These are phyloP conservation scores for Clarireedia paspali DNA, from an alignment of 2,329 filamentous ascomycete species.

Conservation along the genomic window DNA sequence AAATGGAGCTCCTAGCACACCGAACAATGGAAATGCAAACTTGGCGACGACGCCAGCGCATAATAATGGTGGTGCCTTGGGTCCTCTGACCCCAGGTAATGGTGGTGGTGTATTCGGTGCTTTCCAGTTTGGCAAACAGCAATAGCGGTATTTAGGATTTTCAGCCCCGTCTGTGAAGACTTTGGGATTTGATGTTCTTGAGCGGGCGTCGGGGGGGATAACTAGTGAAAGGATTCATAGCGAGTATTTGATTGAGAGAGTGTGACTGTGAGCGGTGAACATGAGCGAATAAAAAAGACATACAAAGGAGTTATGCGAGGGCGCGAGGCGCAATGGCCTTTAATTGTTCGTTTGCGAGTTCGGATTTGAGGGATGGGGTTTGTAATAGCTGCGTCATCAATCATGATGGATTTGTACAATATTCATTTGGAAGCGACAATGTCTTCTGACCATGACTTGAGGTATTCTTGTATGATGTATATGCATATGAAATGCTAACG, in stretches of 20 bases:
- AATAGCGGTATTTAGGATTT: conserved; percentile 3
- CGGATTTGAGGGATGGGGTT: background rate
- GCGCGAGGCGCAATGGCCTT: background rate
- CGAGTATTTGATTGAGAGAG: no score
- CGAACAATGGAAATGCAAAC: conserved; percentile 61
- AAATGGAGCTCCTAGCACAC: conserved; percentile 50
- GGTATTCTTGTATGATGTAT: background rate
- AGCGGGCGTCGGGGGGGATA: background rate
- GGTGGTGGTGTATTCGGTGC: conserved; percentile 68
- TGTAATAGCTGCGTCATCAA: background rate
- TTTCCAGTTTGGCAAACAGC: conserved; percentile 39
- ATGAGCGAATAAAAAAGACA: background rate
- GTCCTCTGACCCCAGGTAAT: conserved; percentile 71
- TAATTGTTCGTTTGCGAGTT: background rate
- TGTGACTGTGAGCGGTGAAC: background rate
- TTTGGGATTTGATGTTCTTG: no score
- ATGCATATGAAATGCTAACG: background rate
- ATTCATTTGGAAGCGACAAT: background rate
- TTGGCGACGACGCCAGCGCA: conserved; percentile 40
- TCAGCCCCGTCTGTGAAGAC: no score
- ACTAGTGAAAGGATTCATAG: background rate
- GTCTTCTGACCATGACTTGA: background rate
- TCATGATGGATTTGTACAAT: background rate
- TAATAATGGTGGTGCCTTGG: conserved; percentile 49
- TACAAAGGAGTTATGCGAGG: background rate